phyloP scores from a whole-genome alignment of 164 flowering plant genomes.

The Vitis cinerea region DNA sequence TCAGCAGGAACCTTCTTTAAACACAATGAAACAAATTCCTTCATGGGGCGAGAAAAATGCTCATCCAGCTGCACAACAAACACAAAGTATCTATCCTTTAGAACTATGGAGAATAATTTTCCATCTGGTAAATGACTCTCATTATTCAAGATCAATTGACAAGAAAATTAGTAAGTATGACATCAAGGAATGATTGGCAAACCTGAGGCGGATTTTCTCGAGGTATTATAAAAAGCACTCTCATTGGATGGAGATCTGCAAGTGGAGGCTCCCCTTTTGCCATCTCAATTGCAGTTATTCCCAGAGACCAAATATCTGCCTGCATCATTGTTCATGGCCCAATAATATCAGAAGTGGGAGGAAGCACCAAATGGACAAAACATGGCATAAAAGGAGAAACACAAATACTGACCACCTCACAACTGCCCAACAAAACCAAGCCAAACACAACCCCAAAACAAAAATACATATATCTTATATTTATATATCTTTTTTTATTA shows the following conservation, averaged over 20 bases:
- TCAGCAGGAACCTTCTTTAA: conserved; percentile 86
- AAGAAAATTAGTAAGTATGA: neutral
- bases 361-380: too few species aligned
- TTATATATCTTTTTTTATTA: too few species aligned
- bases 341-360: neutral
- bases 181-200: conserved; percentile 9
- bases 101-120: neutral
- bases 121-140: neutral
- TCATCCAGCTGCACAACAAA: conserved; percentile 80
- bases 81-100: conserved; percentile 8
- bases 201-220: conserved; percentile 99
- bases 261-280: conserved; percentile 99
- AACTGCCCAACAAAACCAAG: too few species aligned
- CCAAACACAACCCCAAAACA: too few species aligned
- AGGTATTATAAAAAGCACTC: conserved; percentile 98
- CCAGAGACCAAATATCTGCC: conserved; percentile 99
- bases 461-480: too few species aligned
- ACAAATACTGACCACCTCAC: too few species aligned
- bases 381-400: too few species aligned
- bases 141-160: neutral
- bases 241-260: conserved; percentile 99
- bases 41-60: conserved; percentile 96
- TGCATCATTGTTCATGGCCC: conserved; percentile 29
- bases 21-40: conserved; percentile 91
- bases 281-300: conserved; percentile 99